Base-by-base conservation (phyloP, 768 basidiomycete species). In the Lentinula raphanica region DNA sequence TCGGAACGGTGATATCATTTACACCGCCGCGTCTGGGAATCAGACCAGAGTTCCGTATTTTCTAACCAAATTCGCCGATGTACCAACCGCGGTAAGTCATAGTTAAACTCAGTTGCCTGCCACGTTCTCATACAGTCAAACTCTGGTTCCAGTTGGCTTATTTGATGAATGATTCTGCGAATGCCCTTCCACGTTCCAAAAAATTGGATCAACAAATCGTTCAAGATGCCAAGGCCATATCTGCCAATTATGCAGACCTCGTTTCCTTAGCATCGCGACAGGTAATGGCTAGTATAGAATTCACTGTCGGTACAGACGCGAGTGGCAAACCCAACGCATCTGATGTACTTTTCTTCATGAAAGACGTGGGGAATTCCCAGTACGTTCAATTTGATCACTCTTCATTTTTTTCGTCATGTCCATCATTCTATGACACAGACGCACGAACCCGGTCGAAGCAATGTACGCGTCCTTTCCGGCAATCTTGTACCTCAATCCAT, bases 341-440 rank as follows among this genome's bases (percentile, higher is more conserved):
- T 0, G 80, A 84, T 62, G 65, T 78, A 4, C 69, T 75, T 58
- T 72, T 74, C 35, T 80, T 80, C 63, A 74, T 82, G 72, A 80
- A 75, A 63, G 76, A 81, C 73, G 64, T 69, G 7, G 79, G 79
- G 55, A 64, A 74, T 68, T 58, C 71, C 63, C 56, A 73, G 77
- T 61, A 65, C 64, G 66, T 77, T 53, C 19, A 21, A 8, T 44
- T 12, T 39, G n/a, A n/a, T n/a, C 12, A 21, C 15, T 36, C 11
- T 32, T 12, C 19, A 25, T 5, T 25, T 27, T n/a, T 8, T 19
- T 27, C n/a, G 9, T 45, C 28, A 31, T n/a, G 3, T 17, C 12
- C 7, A 59, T 51, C 27, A 17, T 35, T 7, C 13, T 15, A 35
- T 8, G n/a, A 9, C 1, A 5, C 17, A 62, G 62, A 29, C 59